phyloP scores from a whole-genome alignment of 75 land plant genomes.

The Ceratopteris richardii region DNA sequence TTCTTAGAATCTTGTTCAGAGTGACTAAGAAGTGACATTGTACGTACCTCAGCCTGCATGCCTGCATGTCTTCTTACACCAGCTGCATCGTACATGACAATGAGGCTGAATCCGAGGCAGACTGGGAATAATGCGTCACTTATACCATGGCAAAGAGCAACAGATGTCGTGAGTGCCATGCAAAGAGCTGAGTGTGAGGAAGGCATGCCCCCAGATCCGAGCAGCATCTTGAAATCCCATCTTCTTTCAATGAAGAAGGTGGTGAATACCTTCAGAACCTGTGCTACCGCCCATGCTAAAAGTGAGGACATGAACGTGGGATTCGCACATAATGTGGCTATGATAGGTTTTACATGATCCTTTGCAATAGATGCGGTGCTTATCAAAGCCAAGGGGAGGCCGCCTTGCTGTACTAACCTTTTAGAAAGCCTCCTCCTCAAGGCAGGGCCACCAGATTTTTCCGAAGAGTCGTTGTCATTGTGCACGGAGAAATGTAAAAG shows the following conservation, averaged over 20 bases:
- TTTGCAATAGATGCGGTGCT: conserved; percentile 61
- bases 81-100: conserved; percentile 96
- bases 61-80: too few species aligned
- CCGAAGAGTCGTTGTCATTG: too few species aligned
- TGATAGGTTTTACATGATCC: conserved; percentile 51
- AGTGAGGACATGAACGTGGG: conserved; percentile 86
- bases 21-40: too few species aligned
- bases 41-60: conserved; percentile 74
- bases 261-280: conserved; percentile 58
- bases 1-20: too few species aligned
- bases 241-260: conserved; percentile 67
- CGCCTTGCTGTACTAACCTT: conserved; percentile 12
- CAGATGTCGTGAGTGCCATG: conserved; percentile 73
- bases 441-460: not conserved
- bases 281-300: conserved; percentile 77
- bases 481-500: too few species aligned
- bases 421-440: not conserved
- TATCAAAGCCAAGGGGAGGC: conserved; percentile 50
- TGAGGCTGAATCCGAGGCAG: conserved; percentile 78
- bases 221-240: conserved; percentile 62
- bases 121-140: conserved; percentile 83
- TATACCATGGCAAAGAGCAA: conserved; percentile 82
- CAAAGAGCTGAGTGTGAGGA: conserved; percentile 90
- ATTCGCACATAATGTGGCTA: conserved; percentile 57
- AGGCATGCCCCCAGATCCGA: conserved; percentile 92